Percentiles rank a stretch among this genome's conserved stretches.
Evolutionary conservation across 768 basidiomycete species (phyloP).

Genomic region (Panaeolus papilionaceus): DNA sequence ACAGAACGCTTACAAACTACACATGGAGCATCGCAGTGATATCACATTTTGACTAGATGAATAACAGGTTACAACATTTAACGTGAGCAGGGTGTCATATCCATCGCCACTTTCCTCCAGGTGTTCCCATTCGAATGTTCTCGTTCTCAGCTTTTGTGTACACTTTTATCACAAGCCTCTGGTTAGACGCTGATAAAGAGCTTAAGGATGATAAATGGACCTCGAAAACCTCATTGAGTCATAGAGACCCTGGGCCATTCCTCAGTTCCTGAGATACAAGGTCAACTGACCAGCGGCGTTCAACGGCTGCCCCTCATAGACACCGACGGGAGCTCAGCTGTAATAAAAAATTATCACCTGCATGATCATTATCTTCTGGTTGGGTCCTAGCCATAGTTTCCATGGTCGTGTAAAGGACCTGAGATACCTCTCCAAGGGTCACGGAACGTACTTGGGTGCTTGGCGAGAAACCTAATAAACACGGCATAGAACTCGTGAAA

Average conservation of each 20-base stretch:
- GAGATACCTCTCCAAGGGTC: not conserved
- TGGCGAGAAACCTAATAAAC: not conserved
- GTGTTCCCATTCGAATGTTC: not conserved
- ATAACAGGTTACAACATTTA: not conserved
- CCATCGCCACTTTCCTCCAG: not conserved
- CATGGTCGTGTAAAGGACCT: not conserved
- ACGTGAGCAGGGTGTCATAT: not conserved
- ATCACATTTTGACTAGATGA: not conserved
- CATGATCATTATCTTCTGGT: not conserved
- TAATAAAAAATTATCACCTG: not conserved
- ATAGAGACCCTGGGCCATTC: no score
- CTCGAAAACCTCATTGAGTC: not conserved
- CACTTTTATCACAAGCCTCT: slow-evolving; percentile 6
- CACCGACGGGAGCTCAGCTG: not conserved
- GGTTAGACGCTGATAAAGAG: not conserved
- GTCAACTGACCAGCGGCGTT: slow-evolving; percentile 5
- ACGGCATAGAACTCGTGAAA: not conserved
- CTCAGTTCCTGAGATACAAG: not conserved
- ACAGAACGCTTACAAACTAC: not conserved
- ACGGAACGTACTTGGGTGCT: not conserved
- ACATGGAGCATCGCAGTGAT: not conserved
- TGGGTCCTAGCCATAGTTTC: not conserved
- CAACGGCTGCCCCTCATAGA: not conserved
- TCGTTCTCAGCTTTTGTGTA: not conserved
- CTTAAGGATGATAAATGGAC: not conserved